Conservation (phyloP, 345 rosid genomes). For the Lepidium aucheri region DNA sequence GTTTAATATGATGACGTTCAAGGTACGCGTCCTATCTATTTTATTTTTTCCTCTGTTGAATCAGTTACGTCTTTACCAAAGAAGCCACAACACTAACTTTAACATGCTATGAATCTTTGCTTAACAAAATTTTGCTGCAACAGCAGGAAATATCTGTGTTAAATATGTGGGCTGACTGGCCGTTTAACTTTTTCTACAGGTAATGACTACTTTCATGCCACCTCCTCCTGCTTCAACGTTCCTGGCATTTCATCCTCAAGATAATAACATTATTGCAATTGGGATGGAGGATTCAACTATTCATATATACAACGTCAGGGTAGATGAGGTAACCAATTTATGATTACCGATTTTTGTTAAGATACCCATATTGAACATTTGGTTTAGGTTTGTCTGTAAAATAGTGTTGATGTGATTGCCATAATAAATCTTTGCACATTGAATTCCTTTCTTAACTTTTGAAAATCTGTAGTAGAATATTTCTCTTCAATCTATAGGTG, state of each 20-base stretch:
- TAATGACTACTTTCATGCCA: conserved; percentile 53
- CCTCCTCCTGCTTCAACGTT: conserved; percentile 55
- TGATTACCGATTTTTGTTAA: background rate
- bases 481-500: conserved; percentile 35
- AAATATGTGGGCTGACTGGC: background rate
- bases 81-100: background rate
- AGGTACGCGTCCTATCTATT: conserved; percentile 21
- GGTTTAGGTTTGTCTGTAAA: background rate
- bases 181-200: conserved; percentile 23
- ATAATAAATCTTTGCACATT: background rate
- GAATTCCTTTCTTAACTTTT: background rate
- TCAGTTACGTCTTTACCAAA: background rate
- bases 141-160: background rate
- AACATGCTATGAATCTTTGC: background rate
- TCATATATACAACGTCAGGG: conserved; percentile 48
- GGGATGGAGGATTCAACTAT: conserved; percentile 52
- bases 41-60: background rate
- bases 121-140: background rate
- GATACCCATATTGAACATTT: background rate
- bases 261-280: conserved; percentile 50
- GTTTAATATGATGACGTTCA: conserved; percentile 56
- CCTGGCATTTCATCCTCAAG: conserved; percentile 50
- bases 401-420: background rate
- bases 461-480: conserved; percentile 9
- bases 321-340: conserved; percentile 38